Percentiles rank a stretch among this genome's conserved stretches.
Conservation (phyloP, 208 protist genomes). For the Dictyostelium gargantuum region DNA sequence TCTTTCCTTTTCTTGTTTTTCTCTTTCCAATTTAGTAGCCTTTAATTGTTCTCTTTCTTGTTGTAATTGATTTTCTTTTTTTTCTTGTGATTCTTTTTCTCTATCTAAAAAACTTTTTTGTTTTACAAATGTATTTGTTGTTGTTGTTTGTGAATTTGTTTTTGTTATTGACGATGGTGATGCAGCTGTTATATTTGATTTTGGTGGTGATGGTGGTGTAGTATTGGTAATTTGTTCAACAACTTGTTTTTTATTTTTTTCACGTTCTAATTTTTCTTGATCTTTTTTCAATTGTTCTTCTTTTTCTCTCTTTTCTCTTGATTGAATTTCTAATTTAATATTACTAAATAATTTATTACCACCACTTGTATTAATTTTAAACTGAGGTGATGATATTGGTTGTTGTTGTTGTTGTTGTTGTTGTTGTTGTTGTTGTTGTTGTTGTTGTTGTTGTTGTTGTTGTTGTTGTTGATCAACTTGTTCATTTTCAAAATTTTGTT, state of each 20-base stretch:
- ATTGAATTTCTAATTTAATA: neutral
- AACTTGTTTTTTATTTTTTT: neutral
- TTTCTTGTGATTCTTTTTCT: neutral
- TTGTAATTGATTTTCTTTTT: neutral
- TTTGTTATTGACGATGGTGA: neutral
- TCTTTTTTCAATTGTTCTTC: neutral
- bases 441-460: no score
- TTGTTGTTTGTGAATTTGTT: neutral
- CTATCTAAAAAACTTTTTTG: neutral
- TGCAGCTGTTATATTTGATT: neutral
- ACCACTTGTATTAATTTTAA: neutral
- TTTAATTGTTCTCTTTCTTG: neutral
- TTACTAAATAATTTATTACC: neutral
- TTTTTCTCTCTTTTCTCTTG: conserved; percentile 7
- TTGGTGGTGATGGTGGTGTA: neutral
- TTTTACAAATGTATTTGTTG: no score
- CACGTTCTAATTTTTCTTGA: neutral
- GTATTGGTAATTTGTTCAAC: neutral
- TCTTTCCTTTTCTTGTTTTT: neutral
- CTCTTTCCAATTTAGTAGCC: neutral
- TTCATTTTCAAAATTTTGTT: neutral
- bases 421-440: no score
- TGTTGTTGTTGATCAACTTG: neutral
- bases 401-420: no score
- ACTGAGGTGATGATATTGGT: neutral